These are phyloP conservation scores for Dendrocalamus latiflorus DNA, from an alignment of 202 grass and related monocot species.

Conservation along the genomic window DNA sequence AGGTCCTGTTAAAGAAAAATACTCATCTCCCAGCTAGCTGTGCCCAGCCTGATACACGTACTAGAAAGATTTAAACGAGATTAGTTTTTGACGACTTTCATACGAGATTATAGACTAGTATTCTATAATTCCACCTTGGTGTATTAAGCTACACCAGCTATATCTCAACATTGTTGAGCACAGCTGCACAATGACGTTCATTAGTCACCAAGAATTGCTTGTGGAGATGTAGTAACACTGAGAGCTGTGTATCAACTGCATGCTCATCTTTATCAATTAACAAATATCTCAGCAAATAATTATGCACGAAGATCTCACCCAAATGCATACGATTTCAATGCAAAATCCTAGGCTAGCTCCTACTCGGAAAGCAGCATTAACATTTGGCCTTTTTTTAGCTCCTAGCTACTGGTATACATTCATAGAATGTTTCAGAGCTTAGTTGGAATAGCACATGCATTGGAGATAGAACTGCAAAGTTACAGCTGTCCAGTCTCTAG, in stretches of 20 bases:
- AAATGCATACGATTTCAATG: neutral
- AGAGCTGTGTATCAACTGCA: neutral
- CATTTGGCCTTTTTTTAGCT: neutral
- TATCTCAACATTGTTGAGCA: neutral
- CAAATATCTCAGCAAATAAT: neutral
- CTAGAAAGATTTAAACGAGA: neutral
- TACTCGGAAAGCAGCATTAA: neutral
- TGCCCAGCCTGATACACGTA: neutral
- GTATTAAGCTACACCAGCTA: neutral
- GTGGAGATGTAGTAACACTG: neutral
- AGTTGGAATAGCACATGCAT: conserved; percentile 16
- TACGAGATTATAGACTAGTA: neutral
- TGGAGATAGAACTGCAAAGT: conserved; percentile 25
- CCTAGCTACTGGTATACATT: conserved; percentile 10
- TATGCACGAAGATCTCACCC: neutral
- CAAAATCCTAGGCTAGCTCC: neutral
- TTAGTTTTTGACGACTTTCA: too few species aligned
- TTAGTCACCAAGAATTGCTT: neutral
- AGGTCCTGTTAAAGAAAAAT: neutral
- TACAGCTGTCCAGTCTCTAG: conserved; percentile 18
- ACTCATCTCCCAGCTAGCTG: neutral
- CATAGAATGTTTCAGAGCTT: conserved; percentile 18
- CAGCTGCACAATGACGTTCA: neutral
- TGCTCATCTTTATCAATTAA: neutral
- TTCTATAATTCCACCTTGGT: neutral